Conservation (phyloP, 129 eudicot genomes). For the Logfia minima region DNA sequence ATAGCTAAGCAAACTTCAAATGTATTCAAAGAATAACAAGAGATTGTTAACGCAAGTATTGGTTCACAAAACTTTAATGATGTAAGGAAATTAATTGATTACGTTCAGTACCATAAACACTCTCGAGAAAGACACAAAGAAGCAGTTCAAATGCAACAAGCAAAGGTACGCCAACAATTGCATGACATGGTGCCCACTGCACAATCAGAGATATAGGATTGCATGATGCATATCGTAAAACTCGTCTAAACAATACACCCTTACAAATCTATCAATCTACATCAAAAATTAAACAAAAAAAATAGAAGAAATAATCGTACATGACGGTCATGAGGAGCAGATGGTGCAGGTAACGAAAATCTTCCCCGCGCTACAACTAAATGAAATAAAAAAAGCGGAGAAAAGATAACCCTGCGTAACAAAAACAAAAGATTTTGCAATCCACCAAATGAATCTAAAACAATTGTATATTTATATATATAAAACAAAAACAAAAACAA, state of each 20-base stretch:
- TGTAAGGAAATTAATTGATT: conserved; percentile 2
- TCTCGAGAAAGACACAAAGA: conserved; percentile 77
- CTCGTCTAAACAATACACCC: conserved; percentile 2
- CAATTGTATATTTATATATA: too few relatives aligned
- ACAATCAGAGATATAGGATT: conserved; percentile 29
- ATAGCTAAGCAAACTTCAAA: conserved; percentile 15
- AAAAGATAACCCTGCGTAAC: conserved; percentile 67
- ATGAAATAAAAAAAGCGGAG: conserved; percentile 81
- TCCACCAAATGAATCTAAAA: background rate
- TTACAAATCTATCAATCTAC: conserved; percentile 1
- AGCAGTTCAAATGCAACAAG: conserved; percentile 94
- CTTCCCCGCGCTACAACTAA: conserved; percentile 83
- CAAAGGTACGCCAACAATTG: conserved; percentile 74
- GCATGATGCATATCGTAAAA: conserved; percentile 17
- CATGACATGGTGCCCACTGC: conserved; percentile 98
- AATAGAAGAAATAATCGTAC: conserved; percentile 40
- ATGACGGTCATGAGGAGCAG: conserved; percentile 69
- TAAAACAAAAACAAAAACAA: too few relatives aligned
- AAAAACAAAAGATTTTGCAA: background rate
- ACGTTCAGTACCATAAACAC: conserved; percentile 49
- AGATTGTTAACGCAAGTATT: background rate
- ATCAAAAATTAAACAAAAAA: background rate
- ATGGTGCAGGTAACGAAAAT: conserved; percentile 90
- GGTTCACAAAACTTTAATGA: conserved; percentile 6
- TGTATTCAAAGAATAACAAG: background rate